Percentiles rank a stretch among this genome's conserved stretches.
Conservation (phyloP, 2,329 filamentous ascomycete genomes). For the Paecilomyces formosus region DNA sequence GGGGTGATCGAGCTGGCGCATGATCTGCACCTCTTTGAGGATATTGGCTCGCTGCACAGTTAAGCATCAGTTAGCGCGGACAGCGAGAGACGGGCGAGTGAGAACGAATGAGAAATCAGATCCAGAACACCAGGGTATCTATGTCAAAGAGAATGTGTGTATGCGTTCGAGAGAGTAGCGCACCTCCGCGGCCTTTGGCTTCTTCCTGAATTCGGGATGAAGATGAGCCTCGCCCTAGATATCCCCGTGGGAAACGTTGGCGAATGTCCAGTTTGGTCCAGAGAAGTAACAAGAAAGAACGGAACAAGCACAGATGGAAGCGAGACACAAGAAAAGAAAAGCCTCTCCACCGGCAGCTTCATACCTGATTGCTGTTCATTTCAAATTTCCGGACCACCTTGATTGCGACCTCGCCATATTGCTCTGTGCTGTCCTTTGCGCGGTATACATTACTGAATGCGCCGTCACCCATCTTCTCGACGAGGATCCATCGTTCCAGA, state of each 20-base stretch:
- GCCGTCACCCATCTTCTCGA: constrained; percentile 98
- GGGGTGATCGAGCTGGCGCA: constrained; percentile 92
- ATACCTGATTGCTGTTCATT: constrained; percentile 98
- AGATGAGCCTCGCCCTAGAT: constrained; percentile 81
- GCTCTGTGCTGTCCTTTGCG: constrained; percentile 66
- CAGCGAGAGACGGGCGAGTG: constrained; percentile 3
- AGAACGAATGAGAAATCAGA: constrained; percentile 1
- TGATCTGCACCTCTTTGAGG: constrained; percentile 96
- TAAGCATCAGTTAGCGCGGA: constrained; percentile 17
- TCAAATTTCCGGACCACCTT: constrained; percentile 99
- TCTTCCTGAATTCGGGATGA: constrained; percentile 94
- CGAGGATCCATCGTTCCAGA: constrained; percentile 73
- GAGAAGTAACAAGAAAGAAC: constrained; percentile 14
- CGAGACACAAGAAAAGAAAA: constrained; percentile 19
- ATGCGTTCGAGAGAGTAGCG: constrained; percentile 43
- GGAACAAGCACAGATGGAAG: constrained; percentile 20
- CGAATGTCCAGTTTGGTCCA: constrained; percentile 29
- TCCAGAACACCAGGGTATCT: constrained; percentile 2
- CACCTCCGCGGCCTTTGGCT: constrained; percentile 96
- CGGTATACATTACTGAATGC: constrained; percentile 98
- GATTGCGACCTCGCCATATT: constrained; percentile 79
- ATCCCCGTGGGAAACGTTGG: constrained; percentile 41
- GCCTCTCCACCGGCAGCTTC: constrained; percentile 36
- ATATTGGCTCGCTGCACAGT: constrained; percentile 79
- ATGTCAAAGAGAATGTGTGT: constrained; percentile 6